A percentile compares a stretch with the other conserved stretches of the same genome.
Evolutionary conservation across 2,329 filamentous ascomycete species (phyloP).

Genomic region (Aspergillus pseudotamarii): DNA sequence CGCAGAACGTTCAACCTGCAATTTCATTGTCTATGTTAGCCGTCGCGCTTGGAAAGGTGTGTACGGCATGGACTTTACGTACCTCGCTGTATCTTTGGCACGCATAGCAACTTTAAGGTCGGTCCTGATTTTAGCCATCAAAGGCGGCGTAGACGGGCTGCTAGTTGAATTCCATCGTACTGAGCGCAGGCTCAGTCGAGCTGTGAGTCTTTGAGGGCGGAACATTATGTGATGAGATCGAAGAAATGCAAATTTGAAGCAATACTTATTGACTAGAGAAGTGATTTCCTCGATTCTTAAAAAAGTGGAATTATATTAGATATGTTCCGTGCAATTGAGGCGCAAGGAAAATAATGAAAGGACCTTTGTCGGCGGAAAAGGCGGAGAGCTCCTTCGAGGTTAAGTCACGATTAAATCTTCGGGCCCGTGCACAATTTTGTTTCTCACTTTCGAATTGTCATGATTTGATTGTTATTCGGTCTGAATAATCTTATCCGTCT

Average conservation of each 20-base stretch:
- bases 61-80: slow-evolving; percentile 4
- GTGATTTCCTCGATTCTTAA: background rate
- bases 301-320: background rate
- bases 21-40: background rate
- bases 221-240: slow-evolving; percentile 32
- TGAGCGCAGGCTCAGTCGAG: slow-evolving; percentile 30
- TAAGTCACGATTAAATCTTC: slow-evolving; percentile 8
- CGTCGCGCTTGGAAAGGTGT: background rate
- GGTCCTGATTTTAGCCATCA: slow-evolving; percentile 48
- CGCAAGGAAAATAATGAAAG: background rate
- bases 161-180: slow-evolving; percentile 46
- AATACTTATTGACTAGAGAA: background rate
- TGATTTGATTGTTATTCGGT: slow-evolving; percentile 14
- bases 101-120: slow-evolving; percentile 55
- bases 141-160: slow-evolving; percentile 40
- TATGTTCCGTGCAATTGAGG: slow-evolving; percentile 2
- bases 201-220: slow-evolving; percentile 30
- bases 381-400: slow-evolving; percentile 15
- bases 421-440: slow-evolving; percentile 44
- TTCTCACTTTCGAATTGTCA: slow-evolving; percentile 26
- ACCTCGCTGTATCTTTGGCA: slow-evolving; percentile 52
- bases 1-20: slow-evolving; percentile 51
- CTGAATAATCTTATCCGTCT: slow-evolving; percentile 11
- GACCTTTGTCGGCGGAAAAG: slow-evolving; percentile 20
- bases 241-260: background rate